These are phyloP conservation scores for Chloris gayana DNA, from an alignment of 176 grass and related monocot genomes.

Conservation along the genomic window DNA sequence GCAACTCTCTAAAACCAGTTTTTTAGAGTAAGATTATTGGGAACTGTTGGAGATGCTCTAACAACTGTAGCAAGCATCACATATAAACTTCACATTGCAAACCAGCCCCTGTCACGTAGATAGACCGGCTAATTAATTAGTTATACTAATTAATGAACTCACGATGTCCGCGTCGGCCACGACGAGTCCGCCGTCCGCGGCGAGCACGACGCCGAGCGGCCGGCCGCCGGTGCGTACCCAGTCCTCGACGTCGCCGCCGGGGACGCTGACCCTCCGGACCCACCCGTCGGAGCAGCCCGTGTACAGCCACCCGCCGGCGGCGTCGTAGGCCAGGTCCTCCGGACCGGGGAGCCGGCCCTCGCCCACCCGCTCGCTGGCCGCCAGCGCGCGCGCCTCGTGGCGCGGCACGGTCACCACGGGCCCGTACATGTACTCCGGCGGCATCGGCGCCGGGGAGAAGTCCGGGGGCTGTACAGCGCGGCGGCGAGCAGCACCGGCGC, in stretches of 20 bases:
- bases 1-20: no score
- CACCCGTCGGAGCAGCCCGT: constrained; percentile 78
- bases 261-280: constrained; percentile 63
- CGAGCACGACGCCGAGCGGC: constrained; percentile 64
- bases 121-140: background rate
- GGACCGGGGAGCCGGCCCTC: constrained; percentile 67
- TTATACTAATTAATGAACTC: constrained; percentile 17
- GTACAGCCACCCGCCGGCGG: constrained; percentile 53
- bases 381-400: constrained; percentile 46
- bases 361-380: constrained; percentile 52
- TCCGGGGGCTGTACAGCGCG: constrained; percentile 39
- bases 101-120: background rate
- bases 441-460: constrained; percentile 63
- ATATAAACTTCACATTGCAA: background rate
- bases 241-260: constrained; percentile 50
- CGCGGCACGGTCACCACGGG: constrained; percentile 38
- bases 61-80: background rate
- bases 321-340: constrained; percentile 76
- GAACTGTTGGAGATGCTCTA: no score
- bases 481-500: constrained; percentile 41
- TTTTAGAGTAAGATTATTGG: no score
- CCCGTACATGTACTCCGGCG: constrained; percentile 50
- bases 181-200: constrained; percentile 41
- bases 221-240: constrained; percentile 67
- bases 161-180: constrained; percentile 72